Percentiles rank a stretch among this genome's conserved stretches.
These are phyloP conservation scores for Adenanthera pavonina DNA, from an alignment of 306 rosid genomes.

Conservation along the genomic window DNA sequence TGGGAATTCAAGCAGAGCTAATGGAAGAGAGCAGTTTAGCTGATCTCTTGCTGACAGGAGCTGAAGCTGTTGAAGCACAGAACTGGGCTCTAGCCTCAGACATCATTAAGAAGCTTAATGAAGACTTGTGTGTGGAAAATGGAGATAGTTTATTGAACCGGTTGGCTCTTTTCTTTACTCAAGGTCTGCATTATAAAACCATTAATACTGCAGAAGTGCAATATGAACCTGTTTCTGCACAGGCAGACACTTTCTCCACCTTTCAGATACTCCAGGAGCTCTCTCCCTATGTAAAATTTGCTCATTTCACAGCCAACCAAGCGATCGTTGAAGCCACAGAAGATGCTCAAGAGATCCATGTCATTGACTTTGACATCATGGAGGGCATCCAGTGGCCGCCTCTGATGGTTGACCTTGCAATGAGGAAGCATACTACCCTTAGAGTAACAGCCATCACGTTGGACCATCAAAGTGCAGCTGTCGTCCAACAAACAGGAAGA, in stretches of 20 bases:
- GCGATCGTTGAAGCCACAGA: conserved; percentile 69
- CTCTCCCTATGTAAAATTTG: conserved; percentile 68
- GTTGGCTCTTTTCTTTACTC: conserved; percentile 62
- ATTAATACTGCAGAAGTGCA: conserved; percentile 34
- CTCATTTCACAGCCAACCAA: conserved; percentile 79
- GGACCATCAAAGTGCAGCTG: conserved; percentile 40
- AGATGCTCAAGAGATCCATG: conserved; percentile 54
- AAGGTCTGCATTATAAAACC: conserved; percentile 50
- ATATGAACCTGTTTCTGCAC: conserved; percentile 37
- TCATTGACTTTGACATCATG: conserved; percentile 75
- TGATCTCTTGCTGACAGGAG: conserved; percentile 69
- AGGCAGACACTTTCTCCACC: conserved; percentile 42
- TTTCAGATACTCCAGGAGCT: conserved; percentile 68
- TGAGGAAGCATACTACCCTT: conserved; percentile 49
- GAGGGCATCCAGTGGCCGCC: conserved; percentile 82
- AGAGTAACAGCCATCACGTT: conserved; percentile 60
- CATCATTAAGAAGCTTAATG: conserved; percentile 50
- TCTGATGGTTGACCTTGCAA: conserved; percentile 66
- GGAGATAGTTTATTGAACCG: conserved; percentile 55
- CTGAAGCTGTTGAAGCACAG: conserved; percentile 73
- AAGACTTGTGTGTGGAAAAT: conserved; percentile 30
- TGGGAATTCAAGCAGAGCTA: conserved; percentile 60
- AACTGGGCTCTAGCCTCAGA: conserved; percentile 52
- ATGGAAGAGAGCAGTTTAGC: conserved; percentile 65
- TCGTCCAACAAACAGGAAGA: conserved; percentile 60